These are phyloP conservation scores for Capronia epimyces DNA, from an alignment of 2,329 filamentous ascomycete species.

Conservation along the genomic window DNA sequence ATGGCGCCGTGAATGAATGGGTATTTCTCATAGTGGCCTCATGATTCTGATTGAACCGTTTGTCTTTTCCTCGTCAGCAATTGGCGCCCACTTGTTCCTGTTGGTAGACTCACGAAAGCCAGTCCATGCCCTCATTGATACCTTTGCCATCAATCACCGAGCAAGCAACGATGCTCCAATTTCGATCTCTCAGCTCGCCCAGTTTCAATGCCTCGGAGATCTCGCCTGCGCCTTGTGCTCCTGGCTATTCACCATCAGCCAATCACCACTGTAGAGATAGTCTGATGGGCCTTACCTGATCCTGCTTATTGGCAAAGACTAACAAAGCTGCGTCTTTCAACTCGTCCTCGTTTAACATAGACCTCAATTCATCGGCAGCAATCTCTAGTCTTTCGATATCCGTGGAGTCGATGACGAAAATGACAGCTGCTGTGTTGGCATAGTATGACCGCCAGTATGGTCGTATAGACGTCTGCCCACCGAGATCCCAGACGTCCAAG, in stretches of 20 bases:
- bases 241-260: conserved; percentile 58
- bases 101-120: conserved; percentile 51
- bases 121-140: conserved; percentile 97
- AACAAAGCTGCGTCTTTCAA: conserved; percentile 84
- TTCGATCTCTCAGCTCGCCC: conserved; percentile 86
- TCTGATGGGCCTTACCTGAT: conserved; percentile 40
- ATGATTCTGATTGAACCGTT: conserved; percentile 27
- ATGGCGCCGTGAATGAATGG: neutral
- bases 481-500: conserved; percentile 98
- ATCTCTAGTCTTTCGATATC: conserved; percentile 94
- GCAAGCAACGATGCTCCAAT: conserved; percentile 99
- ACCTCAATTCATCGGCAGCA: conserved; percentile 82
- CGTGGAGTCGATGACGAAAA: conserved; percentile 97
- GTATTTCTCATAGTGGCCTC: neutral
- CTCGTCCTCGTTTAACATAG: conserved; percentile 97
- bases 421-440: conserved; percentile 94
- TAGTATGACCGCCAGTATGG: conserved; percentile 99
- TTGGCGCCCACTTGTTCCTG: neutral
- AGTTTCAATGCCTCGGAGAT: conserved; percentile 90
- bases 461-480: conserved; percentile 95
- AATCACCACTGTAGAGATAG: neutral
- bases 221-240: conserved; percentile 91
- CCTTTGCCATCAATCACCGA: conserved; percentile 92
- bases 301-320: conserved; percentile 98
- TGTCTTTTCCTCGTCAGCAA: conserved; percentile 18